phyloP scores from a whole-genome alignment of 148 eudicot species.

The Talinum fruticosum region DNA sequence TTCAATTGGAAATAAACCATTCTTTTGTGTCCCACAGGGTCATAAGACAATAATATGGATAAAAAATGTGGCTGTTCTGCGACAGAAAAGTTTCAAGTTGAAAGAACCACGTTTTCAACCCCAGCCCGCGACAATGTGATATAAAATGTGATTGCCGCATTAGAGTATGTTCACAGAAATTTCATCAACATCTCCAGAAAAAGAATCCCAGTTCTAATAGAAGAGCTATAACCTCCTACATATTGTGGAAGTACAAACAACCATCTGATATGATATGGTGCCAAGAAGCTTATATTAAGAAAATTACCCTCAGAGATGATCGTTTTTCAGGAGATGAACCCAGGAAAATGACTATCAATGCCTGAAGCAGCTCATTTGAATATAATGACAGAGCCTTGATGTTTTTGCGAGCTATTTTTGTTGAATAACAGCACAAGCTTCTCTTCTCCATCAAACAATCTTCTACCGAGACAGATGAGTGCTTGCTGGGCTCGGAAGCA shows the following conservation, averaged over 20 bases:
- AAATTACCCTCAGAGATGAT: conserved; percentile 52
- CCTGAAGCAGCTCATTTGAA: conserved; percentile 59
- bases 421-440: conserved; percentile 34
- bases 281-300: not conserved
- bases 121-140: too few species aligned
- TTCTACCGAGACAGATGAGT: conserved; percentile 28
- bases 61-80: too few species aligned
- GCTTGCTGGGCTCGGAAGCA: conserved; percentile 28
- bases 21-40: too few species aligned
- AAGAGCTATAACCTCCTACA: not conserved
- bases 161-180: too few species aligned
- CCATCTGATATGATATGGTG: too few species aligned
- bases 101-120: too few species aligned
- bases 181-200: too few species aligned
- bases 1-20: too few species aligned
- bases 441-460: conserved; percentile 30
- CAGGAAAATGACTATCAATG: conserved; percentile 48
- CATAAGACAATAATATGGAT: too few species aligned
- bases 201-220: too few species aligned
- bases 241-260: not conserved
- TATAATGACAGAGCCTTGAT: conserved; percentile 47
- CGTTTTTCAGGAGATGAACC: conserved; percentile 49
- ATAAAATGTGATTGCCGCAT: too few species aligned
- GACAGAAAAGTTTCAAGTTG: too few species aligned
- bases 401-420: conserved; percentile 51